Conservation (phyloP, 2,329 filamentous ascomycete species). For the Decorospora gaudefroyi region DNA sequence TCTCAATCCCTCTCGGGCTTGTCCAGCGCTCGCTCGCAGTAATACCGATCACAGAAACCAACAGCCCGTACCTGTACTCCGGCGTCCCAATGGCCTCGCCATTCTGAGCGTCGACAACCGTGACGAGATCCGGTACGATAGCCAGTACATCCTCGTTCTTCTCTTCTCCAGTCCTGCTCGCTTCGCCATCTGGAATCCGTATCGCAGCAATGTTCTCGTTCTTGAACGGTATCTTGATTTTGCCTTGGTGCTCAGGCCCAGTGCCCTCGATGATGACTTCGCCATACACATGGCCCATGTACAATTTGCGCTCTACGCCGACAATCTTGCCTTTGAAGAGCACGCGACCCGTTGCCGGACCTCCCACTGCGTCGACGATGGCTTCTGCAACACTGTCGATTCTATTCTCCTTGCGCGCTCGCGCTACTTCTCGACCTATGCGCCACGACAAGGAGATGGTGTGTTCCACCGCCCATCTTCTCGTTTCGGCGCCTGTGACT, state of each 20-base stretch:
- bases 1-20: slow-evolving; percentile 54
- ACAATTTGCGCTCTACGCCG: slow-evolving; percentile 49
- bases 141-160: slow-evolving; percentile 51
- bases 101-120: slow-evolving; percentile 55
- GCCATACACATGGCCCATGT: slow-evolving; percentile 52
- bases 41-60: slow-evolving; percentile 59
- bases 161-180: slow-evolving; percentile 37
- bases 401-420: slow-evolving; percentile 43
- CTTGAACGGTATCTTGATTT: slow-evolving; percentile 70
- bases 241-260: slow-evolving; percentile 45
- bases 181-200: slow-evolving; percentile 33
- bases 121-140: slow-evolving; percentile 57
- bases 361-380: slow-evolving; percentile 52
- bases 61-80: slow-evolving; percentile 60
- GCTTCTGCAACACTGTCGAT: slow-evolving; percentile 46
- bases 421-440: slow-evolving; percentile 45
- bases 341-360: slow-evolving; percentile 44
- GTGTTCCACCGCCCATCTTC: slow-evolving; percentile 47
- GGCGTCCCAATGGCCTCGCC: slow-evolving; percentile 58
- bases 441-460: slow-evolving; percentile 48
- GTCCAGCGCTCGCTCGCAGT: slow-evolving; percentile 61
- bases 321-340: slow-evolving; percentile 55
- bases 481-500: slow-evolving; percentile 46
- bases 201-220: slow-evolving; percentile 72
- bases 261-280: slow-evolving; percentile 49